phyloP scores from a whole-genome alignment of 768 basidiomycete species.

The Daedaleopsis sinensis region DNA sequence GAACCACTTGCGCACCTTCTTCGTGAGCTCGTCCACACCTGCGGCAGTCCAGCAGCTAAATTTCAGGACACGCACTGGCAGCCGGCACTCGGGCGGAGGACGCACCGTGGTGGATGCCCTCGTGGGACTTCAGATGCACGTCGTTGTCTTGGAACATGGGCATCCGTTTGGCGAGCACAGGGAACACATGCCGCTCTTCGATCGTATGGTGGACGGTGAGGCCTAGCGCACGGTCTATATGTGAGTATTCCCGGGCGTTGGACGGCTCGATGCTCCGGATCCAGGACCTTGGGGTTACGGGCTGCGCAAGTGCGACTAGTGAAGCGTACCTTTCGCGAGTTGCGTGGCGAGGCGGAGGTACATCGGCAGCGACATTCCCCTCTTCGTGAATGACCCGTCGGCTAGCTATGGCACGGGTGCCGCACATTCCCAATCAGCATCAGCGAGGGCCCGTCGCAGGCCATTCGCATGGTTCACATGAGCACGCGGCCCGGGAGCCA shows the following conservation, averaged over 20 bases:
- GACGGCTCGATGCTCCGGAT: neutral
- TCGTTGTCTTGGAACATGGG: slow-evolving; percentile 48
- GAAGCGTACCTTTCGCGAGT: slow-evolving; percentile 43
- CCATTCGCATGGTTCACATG: neutral
- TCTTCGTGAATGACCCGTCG: slow-evolving; percentile 51
- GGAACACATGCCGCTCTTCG: slow-evolving; percentile 56
- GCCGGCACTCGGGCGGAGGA: neutral
- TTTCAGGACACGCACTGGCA: neutral
- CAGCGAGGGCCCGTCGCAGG: too few species aligned
- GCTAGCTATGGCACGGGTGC: slow-evolving; percentile 40
- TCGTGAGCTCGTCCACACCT: slow-evolving; percentile 49
- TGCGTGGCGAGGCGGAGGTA: slow-evolving; percentile 45
- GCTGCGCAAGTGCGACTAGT: neutral
- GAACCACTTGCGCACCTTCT: slow-evolving; percentile 45
- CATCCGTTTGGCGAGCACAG: slow-evolving; percentile 51
- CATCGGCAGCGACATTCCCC: slow-evolving; percentile 44
- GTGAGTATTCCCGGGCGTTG: neutral
- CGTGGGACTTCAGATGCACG: slow-evolving; percentile 52
- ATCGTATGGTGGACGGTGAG: slow-evolving; percentile 58
- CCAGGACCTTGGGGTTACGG: neutral
- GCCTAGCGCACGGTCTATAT: slow-evolving; percentile 36
- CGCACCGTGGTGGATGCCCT: slow-evolving; percentile 55
- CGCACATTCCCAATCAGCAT: too few species aligned
- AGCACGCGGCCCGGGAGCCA: neutral
- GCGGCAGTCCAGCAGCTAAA: slow-evolving; percentile 24